Evolutionary conservation across 2,329 filamentous ascomycete genomes (phyloP).

Genomic region (Phoma herbarum): DNA sequence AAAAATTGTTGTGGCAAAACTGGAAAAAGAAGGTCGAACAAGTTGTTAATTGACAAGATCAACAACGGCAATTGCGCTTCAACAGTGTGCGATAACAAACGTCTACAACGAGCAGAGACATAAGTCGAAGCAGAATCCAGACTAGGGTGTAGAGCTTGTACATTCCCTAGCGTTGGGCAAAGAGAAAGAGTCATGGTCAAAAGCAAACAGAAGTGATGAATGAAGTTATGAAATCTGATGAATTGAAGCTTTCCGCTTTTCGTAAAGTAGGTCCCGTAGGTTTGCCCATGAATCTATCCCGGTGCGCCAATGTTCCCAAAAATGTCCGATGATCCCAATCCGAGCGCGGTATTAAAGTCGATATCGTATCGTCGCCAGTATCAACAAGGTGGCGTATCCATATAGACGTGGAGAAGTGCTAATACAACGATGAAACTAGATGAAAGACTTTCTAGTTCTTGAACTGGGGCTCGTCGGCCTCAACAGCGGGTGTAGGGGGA

Average conservation of each 20-base stretch:
- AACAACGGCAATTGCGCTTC: background rate
- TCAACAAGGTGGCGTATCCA: slow-evolving; percentile 22
- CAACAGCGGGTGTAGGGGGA: slow-evolving; percentile 20
- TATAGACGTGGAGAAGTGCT: slow-evolving; percentile 22
- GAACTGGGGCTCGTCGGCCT: slow-evolving; percentile 24
- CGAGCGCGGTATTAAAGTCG: slow-evolving; percentile 20
- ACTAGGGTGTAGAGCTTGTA: background rate
- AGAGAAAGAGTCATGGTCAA: background rate
- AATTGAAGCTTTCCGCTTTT: slow-evolving; percentile 21
- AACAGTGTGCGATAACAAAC: background rate
- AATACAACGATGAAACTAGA: slow-evolving; percentile 17
- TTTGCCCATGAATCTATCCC: slow-evolving; percentile 19
- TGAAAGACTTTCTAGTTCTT: slow-evolving; percentile 16
- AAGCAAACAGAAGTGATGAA: background rate
- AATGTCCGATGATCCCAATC: slow-evolving; percentile 17
- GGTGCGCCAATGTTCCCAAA: slow-evolving; percentile 19
- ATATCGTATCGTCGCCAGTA: slow-evolving; percentile 21
- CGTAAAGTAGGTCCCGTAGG: slow-evolving; percentile 22
- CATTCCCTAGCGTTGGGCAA: background rate
- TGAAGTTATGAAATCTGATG: slow-evolving; percentile 11
- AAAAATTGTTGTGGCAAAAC: slow-evolving; percentile 21
- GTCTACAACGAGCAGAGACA: background rate
- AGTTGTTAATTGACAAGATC: background rate
- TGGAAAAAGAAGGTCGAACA: slow-evolving; percentile 12
- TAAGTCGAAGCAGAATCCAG: background rate